These are phyloP conservation scores for Penicillium sclerotigenum DNA, from an alignment of 2,329 filamentous ascomycete genomes.

Conservation along the genomic window DNA sequence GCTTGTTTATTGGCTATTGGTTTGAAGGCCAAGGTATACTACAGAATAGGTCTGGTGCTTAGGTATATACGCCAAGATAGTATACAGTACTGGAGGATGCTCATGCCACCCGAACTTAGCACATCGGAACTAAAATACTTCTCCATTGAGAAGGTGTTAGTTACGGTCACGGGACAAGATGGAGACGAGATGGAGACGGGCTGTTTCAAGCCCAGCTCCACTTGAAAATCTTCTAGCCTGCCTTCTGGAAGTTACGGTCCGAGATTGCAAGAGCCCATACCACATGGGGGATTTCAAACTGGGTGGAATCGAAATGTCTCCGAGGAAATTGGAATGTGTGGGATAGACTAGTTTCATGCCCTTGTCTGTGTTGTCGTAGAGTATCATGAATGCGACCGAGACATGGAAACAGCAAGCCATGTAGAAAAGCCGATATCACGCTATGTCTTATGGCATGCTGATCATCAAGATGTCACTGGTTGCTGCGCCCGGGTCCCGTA, in stretches of 20 bases:
- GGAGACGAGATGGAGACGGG: constrained; percentile 7
- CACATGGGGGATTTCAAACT: constrained; percentile 2
- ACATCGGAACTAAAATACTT: not conserved
- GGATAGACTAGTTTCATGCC: not conserved
- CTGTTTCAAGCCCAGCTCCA: constrained; percentile 16
- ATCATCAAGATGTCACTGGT: not conserved
- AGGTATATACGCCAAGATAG: not conserved
- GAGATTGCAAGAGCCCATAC: constrained; percentile 10
- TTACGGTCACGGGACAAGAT: constrained; percentile 10
- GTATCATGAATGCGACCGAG: constrained; percentile 10
- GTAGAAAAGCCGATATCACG: not conserved
- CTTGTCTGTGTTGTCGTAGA: not conserved
- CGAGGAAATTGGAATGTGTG: not conserved
- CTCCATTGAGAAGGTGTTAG: constrained; percentile 5
- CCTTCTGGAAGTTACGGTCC: constrained; percentile 19
- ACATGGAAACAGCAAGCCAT: constrained; percentile 4
- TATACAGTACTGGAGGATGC: not conserved
- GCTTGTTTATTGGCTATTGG: not conserved
- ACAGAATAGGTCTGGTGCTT: not conserved
- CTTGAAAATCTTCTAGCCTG: constrained; percentile 12
- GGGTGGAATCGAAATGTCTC: constrained; percentile 2
- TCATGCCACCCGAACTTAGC: not conserved
- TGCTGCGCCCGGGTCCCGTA: not conserved
- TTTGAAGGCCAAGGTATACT: not conserved
- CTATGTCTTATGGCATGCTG: constrained; percentile 2